These are phyloP conservation scores for Parascedosporium putredinis DNA, from an alignment of 2,329 filamentous ascomycete genomes.

Conservation along the genomic window DNA sequence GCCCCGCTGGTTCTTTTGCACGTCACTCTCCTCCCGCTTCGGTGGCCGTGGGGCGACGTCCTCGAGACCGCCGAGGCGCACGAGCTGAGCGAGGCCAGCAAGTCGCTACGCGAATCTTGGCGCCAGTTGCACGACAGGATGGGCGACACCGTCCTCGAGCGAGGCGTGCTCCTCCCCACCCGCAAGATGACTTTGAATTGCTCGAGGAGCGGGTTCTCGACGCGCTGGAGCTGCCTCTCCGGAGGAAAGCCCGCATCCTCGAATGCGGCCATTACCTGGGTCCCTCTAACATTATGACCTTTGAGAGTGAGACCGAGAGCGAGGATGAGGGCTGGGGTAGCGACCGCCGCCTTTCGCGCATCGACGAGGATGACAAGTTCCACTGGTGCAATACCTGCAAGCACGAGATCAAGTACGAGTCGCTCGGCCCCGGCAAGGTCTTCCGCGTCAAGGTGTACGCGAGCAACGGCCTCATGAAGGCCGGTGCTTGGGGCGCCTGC, in stretches of 20 bases:
- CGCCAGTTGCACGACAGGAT: conserved; percentile 58
- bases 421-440: conserved; percentile 41
- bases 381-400: conserved; percentile 49
- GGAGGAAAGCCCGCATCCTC: conserved; percentile 55
- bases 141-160: conserved; percentile 61
- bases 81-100: conserved; percentile 34
- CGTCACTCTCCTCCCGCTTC: conserved; percentile 62
- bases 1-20: conserved; percentile 68
- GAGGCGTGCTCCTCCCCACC: conserved; percentile 70
- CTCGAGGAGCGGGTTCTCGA: conserved; percentile 70
- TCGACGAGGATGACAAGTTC: conserved; percentile 19
- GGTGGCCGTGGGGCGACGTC: conserved; percentile 52
- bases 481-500: conserved; percentile 83
- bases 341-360: background rate
- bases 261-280: conserved; percentile 70
- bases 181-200: conserved; percentile 68
- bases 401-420: conserved; percentile 44
- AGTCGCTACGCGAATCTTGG: conserved; percentile 51
- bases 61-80: conserved; percentile 31
- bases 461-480: conserved; percentile 86
- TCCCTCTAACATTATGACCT: conserved; percentile 38
- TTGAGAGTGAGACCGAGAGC: conserved; percentile 30
- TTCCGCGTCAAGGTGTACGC: conserved; percentile 86
- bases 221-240: conserved; percentile 58
- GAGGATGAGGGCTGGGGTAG: conserved; percentile 27